Base-by-base conservation (phyloP, 257 asterid species). In the Ehretia macrophylla region DNA sequence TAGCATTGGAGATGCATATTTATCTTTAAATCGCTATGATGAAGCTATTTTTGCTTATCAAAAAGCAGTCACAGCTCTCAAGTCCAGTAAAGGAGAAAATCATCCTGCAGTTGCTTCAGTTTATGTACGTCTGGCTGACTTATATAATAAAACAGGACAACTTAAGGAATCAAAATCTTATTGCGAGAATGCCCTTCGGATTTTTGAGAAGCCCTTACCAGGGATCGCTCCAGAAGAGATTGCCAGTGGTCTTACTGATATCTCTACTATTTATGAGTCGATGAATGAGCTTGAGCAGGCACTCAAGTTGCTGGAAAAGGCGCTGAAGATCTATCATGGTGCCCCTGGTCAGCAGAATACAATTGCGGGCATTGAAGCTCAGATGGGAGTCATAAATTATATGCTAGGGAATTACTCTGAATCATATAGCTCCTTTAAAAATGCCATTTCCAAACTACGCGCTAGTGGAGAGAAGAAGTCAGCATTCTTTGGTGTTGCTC, bases 281-380 rank as follows among this genome's bases (percentile, higher is more conserved):
- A 84, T 92, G 97, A 85, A 81, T 16, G 99, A 92, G 81, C 78
- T 74, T 17, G 97, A 92, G 46, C 90, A 79, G 65, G 93, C 99
- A 0, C 58, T 88, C 59, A 88, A 88, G 76, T 32, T 92, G 75
- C 78, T 92, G 51, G 86, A 82, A 54, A 92, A 74, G 88, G 99
- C 99, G 1, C 66, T 88, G n/a, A 86, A 88, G 80, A 82, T 92
- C 32, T 92, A 88, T 59, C 79, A 81, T 4, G 85, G 87, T 58
- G 84, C 95, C 21, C 97, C 97, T 2, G 99, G 97, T 38, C 97
- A 86, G 75, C 95, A 86, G 69, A 85, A 72, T 74, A 84, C 95
- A 0, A 68, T 84, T 63, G 95, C 97, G 9, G 95, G 96, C 20
- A 92, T 92, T 10, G 99, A 92, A 68, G 97, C 96, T 59, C 97